Conservation (phyloP, 108 stramenopile species). For the Cyclotella cryptica region DNA sequence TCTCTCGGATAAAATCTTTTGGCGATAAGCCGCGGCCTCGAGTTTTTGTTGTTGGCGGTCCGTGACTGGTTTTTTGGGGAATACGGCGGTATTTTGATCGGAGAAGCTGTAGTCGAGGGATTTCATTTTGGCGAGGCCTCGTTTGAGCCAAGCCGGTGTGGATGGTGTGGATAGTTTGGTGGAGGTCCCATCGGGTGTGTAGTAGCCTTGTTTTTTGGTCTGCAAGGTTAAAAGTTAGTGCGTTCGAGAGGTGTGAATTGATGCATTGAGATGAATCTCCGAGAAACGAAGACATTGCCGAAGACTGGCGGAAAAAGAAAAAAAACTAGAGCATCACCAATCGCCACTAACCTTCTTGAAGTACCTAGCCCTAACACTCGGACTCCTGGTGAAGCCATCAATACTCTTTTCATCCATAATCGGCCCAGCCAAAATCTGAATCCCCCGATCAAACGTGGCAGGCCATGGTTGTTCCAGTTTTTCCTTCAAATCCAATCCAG, state of each 20-base stretch:
- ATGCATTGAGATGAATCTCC: neutral
- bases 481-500: conserved; percentile 17
- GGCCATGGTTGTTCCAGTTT: conserved; percentile 83
- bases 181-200: conserved; percentile 40
- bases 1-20: conserved; percentile 49
- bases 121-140: conserved; percentile 37
- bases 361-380: conserved; percentile 47
- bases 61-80: conserved; percentile 14
- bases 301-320: neutral
- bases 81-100: conserved; percentile 42
- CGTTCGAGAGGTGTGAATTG: neutral
- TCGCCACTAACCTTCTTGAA: conserved; percentile 26
- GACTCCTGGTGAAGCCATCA: conserved; percentile 71
- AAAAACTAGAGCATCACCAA: neutral
- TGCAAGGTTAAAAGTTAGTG: neutral
- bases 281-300: neutral
- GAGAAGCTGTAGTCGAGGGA: conserved; percentile 43
- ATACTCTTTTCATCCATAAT: conserved; percentile 60
- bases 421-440: conserved; percentile 70
- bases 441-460: conserved; percentile 73
- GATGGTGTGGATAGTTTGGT: conserved; percentile 17
- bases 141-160: conserved; percentile 42
- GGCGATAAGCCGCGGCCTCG: conserved; percentile 65
- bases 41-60: conserved; percentile 10
- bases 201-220: conserved; percentile 40